Conservation (phyloP, 73 alveolate genomes). For the Symbiodinium natans region DNA sequence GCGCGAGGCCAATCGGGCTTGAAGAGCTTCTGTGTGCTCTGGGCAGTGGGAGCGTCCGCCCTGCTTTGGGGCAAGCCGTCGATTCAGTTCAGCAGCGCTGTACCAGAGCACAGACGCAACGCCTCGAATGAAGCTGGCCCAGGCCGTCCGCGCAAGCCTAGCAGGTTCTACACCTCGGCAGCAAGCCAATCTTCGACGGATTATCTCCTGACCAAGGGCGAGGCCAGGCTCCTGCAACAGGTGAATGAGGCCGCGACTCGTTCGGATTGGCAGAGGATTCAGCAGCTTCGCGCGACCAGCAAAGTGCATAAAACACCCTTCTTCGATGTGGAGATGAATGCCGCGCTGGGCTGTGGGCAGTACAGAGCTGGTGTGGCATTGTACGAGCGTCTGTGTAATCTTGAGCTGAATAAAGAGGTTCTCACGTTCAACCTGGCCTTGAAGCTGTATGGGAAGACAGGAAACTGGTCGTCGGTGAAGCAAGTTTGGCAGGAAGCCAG, state of each 20-base stretch:
- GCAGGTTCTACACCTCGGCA: background rate
- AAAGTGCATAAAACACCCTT: constrained; percentile 1
- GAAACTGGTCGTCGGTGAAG: background rate
- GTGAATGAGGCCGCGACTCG: constrained; percentile 1
- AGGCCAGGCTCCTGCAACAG: background rate
- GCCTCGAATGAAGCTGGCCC: background rate
- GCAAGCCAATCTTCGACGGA: background rate
- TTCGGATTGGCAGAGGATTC: background rate
- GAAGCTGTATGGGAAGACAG: constrained; percentile 45
- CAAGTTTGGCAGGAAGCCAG: constrained; percentile 31
- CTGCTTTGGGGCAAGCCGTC: background rate
- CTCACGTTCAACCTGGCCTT: constrained; percentile 46
- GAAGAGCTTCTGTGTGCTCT: too few species aligned
- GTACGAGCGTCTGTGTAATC: constrained; percentile 18
- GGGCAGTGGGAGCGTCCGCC: background rate
- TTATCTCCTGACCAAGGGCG: background rate
- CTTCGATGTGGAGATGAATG: constrained; percentile 42
- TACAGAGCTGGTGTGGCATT: background rate
- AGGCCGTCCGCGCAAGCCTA: background rate
- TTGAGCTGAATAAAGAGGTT: constrained; percentile 9
- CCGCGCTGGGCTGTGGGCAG: constrained; percentile 28
- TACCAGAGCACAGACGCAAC: background rate
- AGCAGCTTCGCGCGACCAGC: background rate
- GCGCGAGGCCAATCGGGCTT: too few species aligned
- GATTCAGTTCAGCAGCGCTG: background rate